Base-by-base conservation (phyloP, 2,329 filamentous ascomycete genomes). In the Botrytis squamosa region DNA sequence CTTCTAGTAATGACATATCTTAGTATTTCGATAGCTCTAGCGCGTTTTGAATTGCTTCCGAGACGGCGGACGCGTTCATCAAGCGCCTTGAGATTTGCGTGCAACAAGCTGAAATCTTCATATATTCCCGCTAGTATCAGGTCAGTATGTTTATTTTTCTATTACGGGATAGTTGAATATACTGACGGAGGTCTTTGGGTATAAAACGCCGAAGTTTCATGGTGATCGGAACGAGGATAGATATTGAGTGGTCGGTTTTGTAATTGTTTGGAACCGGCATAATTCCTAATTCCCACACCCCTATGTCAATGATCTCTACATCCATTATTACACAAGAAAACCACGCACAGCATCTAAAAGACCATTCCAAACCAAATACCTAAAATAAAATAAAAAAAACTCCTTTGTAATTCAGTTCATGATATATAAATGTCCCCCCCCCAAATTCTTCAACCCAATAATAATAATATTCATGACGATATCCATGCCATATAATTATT, bases 401-500 rank as follows among this genome's bases (percentile, higher is more conserved):
- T 57, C 36, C 46, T 29, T 42, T 33, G 4, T 66, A 66, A 65
- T 65, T 67, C 25, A 68, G 29, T 63, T 63, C 60, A 29, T 68
- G 49, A 57, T 68, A 68, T 68, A 57, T 57, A 68, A 38, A 66
- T 49, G 42, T 10, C 60, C 60, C 22, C 10, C 20, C 25, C 49
- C 2, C 5, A 55, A 55, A 55, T 14, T 55, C 46, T 29, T n/a
- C 25, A 42, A 16, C 49, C 49, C 65, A 22, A 38, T 33, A 57
- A 57, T 20, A 40, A 55, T 20, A 40, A 55, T 55, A 55, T 29
- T 49, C 12, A 38, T 57, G 55, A 42, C 38, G 22, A 57, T 68
- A 68, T 55, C 49, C 65, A 55, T 57, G 40, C 52, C 52, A 57
- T 57, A 42, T 68, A 57, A 68, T 57, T 62, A n/a, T 62, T 62